phyloP scores from a whole-genome alignment of 116 monocot species.

The Trichopus zeylanicus region DNA sequence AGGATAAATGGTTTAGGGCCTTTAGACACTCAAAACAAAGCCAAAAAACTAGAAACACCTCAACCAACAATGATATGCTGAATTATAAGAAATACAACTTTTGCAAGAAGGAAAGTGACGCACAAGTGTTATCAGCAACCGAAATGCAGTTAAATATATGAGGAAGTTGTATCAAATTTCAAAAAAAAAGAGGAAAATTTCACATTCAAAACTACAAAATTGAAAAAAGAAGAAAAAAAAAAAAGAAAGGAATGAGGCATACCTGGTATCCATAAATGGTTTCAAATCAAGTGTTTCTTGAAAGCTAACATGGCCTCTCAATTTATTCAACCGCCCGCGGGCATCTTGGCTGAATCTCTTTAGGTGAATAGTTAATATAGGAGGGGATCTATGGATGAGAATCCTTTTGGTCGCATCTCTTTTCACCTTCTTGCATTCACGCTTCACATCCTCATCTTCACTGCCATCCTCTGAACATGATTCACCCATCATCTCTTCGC shows the following conservation, averaged over 20 bases:
- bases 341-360: conserved; percentile 71
- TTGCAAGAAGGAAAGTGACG: not conserved
- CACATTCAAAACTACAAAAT: not conserved
- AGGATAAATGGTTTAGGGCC: too few relatives aligned
- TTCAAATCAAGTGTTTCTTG: conserved; percentile 67
- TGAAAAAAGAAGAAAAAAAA: not conserved
- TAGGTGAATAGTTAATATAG: conserved; percentile 71
- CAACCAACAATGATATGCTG: too few relatives aligned
- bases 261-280: conserved; percentile 71
- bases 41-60: too few relatives aligned
- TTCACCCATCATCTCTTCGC: conserved; percentile 1
- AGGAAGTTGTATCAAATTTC: not conserved
- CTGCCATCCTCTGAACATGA: conserved; percentile 8
- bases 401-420: conserved; percentile 80
- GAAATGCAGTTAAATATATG: not conserved
- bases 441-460: conserved; percentile 11
- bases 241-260: not conserved
- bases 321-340: conserved; percentile 66
- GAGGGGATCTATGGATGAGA: conserved; percentile 49
- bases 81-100: not conserved
- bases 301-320: conserved; percentile 71
- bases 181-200: not conserved
- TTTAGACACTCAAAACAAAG: too few relatives aligned
- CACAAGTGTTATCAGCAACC: not conserved
- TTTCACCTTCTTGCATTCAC: conserved; percentile 40